Evolutionary conservation across 2,329 filamentous ascomycete species (phyloP), one percentile per base, ranked within the genome.

Genomic region (Pyrenophora teres): DNA sequence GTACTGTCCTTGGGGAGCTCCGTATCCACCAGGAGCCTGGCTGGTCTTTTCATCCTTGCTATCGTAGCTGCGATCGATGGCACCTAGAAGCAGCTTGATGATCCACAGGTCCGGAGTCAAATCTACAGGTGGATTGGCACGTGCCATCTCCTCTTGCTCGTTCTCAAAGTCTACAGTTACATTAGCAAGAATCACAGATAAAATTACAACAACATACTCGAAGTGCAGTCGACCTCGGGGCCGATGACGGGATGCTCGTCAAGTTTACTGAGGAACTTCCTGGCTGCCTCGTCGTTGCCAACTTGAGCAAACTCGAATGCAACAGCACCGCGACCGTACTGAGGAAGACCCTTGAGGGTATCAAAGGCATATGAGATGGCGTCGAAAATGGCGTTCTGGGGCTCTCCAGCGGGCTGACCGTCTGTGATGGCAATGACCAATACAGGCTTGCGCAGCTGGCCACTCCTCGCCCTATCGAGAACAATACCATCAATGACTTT

Each of bases 271-370:
- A 88, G 75, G 77, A 87, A 88, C 54, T 86, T 81, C 47, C 82
- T 81, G 2, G 86, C 86, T 58, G 81, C 81, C 65, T 81, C 76
- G 62, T 88, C 86, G 60, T 87, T 87, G 56, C 86, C 86, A 41
- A 88, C 86, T 62, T 88, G 86, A 0, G 85, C 85, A 64, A 88
- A 87, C 64, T 88, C 84, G 75, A 87, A 87, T 0, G 83, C 80
- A 52, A 87, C 71, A n/a, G 83, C 83, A 41, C 81, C 81, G 23
- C 77, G 76, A 27, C 84, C 83, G 62, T 82, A 83, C 43, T 76
- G 78, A 10, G 67, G 68, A 49, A 57, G 65, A 37, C 64, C 60
- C 44, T 78, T 74, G 35, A 84, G 73, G 52, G 84, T 79, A 16
- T 78, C 74, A 43, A 79, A 75, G 1, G 83, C 80, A 60, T 79